Conservation (phyloP, 306 rosid genomes). For the Malus fusca region DNA sequence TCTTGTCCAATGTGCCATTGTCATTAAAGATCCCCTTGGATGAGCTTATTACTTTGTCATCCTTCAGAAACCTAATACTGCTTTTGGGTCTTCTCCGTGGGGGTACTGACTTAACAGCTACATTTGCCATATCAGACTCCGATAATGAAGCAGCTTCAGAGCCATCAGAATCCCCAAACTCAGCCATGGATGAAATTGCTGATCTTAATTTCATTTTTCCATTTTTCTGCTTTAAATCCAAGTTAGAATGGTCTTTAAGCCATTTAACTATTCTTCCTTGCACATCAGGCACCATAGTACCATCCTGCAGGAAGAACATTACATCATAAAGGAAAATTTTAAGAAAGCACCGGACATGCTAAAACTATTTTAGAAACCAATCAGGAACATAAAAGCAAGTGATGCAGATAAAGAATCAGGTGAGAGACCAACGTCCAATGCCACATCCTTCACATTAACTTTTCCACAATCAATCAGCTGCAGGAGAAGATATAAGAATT, state of each 20-base stretch:
- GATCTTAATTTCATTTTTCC: constrained; percentile 46
- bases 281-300: constrained; percentile 54
- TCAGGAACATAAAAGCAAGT: constrained; percentile 28
- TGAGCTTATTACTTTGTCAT: constrained; percentile 46
- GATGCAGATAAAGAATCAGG: constrained; percentile 63
- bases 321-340: neutral
- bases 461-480: constrained; percentile 94
- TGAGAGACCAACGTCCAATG: constrained; percentile 69
- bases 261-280: constrained; percentile 60
- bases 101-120: constrained; percentile 72
- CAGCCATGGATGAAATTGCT: constrained; percentile 39
- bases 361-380: neutral
- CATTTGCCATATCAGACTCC: constrained; percentile 49
- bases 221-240: constrained; percentile 50
- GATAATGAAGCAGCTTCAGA: constrained; percentile 38
- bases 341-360: neutral
- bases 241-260: constrained; percentile 67
- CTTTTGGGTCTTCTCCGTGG: constrained; percentile 68
- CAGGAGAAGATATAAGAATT: constrained; percentile 18
- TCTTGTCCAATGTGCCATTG: constrained; percentile 30
- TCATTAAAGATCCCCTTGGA: constrained; percentile 35
- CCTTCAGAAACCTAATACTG: constrained; percentile 57
- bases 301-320: constrained; percentile 43
- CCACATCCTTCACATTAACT: constrained; percentile 70
- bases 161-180: constrained; percentile 39